These are phyloP conservation scores for Lachnellula willkommii DNA, from an alignment of 2,329 filamentous ascomycete species.

Conservation along the genomic window DNA sequence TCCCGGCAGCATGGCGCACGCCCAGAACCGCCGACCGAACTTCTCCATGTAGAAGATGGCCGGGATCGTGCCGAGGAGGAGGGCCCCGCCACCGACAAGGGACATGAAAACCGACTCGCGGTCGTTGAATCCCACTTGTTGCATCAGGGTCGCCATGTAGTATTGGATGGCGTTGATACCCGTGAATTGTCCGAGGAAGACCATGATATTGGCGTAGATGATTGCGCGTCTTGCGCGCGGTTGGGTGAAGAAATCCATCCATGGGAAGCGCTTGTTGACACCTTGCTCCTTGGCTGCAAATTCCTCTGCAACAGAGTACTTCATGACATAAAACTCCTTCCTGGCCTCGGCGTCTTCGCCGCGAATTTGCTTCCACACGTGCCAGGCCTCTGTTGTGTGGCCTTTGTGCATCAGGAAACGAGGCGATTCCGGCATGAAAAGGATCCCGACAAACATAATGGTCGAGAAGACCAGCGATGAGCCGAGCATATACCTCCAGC, in stretches of 20 bases:
- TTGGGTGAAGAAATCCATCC: constrained; percentile 69
- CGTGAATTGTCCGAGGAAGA: constrained; percentile 64
- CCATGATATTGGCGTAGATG: constrained; percentile 65
- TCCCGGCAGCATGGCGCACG: constrained; percentile 63
- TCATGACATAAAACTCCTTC: constrained; percentile 70
- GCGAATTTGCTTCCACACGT: constrained; percentile 68
- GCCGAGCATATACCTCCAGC: constrained; percentile 70
- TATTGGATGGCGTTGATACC: constrained; percentile 68
- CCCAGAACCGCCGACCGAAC: constrained; percentile 70
- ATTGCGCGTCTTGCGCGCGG: constrained; percentile 61
- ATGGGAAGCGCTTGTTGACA: constrained; percentile 52
- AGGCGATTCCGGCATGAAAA: constrained; percentile 66
- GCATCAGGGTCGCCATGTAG: constrained; percentile 65
- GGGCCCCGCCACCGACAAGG: constrained; percentile 61
- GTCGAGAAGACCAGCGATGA: constrained; percentile 67
- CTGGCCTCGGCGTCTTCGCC: constrained; percentile 53
- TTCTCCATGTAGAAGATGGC: constrained; percentile 67
- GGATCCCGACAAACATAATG: constrained; percentile 57
- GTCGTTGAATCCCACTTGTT: constrained; percentile 59
- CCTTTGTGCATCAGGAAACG: constrained; percentile 67
- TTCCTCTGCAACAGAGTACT: constrained; percentile 55
- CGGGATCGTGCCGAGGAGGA: constrained; percentile 63
- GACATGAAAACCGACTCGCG: constrained; percentile 67
- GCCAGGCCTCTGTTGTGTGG: constrained; percentile 53
- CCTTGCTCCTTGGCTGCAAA: constrained; percentile 46